Base-by-base conservation (phyloP, 2,329 filamentous ascomycete species). In the Trichoderma atroviride region DNA sequence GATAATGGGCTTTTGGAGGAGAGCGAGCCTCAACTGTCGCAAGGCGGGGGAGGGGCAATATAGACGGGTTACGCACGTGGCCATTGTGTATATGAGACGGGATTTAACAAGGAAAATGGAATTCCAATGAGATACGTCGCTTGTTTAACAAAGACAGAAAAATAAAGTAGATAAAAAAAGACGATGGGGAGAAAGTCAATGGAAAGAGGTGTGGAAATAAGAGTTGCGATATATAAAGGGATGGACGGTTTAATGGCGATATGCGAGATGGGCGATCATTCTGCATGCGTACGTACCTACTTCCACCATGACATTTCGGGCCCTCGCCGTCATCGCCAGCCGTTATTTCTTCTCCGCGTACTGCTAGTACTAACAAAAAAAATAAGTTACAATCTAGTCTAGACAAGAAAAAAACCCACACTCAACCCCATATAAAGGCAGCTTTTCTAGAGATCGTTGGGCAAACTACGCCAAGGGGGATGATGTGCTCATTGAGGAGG, bases 31-130 rank as follows among this genome's bases (percentile, higher is more conserved):
- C 33, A n/a, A 35, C 6, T 14, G n/a, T 43, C 27, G 60, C 16
- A 40, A 14, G 55, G 68, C 37, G 65, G 24, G 31, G 64, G 40
- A 60, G 47, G 33, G 40, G 56, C 22, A 68, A 9, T n/a, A 33
- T 43, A 7, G 43, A 60, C 16, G 56, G 35, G 4, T 31, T 22
- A 72, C 72, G 47, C 69, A 74, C 72, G 72, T 73, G 37, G 72
- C 71, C 72, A 74, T 74, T 69, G 53, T 64, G 56, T 43, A 47
- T 33, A 27, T n/a, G 50, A 55, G 33, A 55, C 24, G 19, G 13
- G 11, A n/a, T 56, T 16, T n/a, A 13, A 24, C 14, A 13, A 33
- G 19, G 27, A n/a, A n/a, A 31, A n/a, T 22, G 2, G 40, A 24
- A 53, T 53, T 50, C n/a, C 43, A 50, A 22, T 50, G 10, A 13